Evolutionary conservation across 2,329 filamentous ascomycete genomes (phyloP).

Genomic region (Acrocalymma vagum): DNA sequence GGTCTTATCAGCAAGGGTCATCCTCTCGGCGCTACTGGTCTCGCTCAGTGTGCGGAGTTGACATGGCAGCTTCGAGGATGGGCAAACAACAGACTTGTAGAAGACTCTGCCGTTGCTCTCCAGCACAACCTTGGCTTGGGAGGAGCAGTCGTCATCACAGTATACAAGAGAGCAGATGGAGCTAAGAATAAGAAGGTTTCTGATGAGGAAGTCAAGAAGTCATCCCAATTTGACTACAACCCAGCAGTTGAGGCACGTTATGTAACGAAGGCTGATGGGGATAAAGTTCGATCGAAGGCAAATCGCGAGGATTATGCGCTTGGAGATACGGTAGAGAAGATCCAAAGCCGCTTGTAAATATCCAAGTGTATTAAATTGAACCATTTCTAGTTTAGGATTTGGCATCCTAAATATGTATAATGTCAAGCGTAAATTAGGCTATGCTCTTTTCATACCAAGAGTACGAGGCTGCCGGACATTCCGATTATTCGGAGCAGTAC

Average conservation of each 20-base stretch:
- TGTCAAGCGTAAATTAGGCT: too few species aligned
- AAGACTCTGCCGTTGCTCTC: conserved; percentile 74
- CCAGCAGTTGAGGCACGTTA: conserved; percentile 89
- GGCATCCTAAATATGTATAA: too few species aligned
- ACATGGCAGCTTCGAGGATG: conserved; percentile 95
- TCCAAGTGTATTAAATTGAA: too few species aligned
- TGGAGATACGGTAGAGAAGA: conserved; percentile 76
- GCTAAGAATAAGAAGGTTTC: conserved; percentile 67
- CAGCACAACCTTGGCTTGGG: conserved; percentile 95
- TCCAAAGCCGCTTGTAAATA: conserved; percentile 70
- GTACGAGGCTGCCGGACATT: too few species aligned
- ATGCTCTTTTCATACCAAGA: too few species aligned
- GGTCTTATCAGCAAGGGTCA: conserved; percentile 96
- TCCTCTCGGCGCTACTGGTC: conserved; percentile 87
- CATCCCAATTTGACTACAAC: conserved; percentile 82
- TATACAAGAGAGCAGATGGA: conserved; percentile 87
- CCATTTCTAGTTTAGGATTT: too few species aligned
- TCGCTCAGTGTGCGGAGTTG: conserved; percentile 93
- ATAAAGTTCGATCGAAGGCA: conserved; percentile 74
- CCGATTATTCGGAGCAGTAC: too few species aligned
- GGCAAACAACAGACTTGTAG: conserved; percentile 85
- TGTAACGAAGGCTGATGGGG: conserved; percentile 79
- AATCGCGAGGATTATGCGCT: conserved; percentile 73
- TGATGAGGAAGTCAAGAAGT: conserved; percentile 69
- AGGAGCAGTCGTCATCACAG: conserved; percentile 86